A percentile compares a stretch with the other conserved stretches of the same genome.
Conservation (phyloP, 306 rosid species). For the Arachis hypogaea region DNA sequence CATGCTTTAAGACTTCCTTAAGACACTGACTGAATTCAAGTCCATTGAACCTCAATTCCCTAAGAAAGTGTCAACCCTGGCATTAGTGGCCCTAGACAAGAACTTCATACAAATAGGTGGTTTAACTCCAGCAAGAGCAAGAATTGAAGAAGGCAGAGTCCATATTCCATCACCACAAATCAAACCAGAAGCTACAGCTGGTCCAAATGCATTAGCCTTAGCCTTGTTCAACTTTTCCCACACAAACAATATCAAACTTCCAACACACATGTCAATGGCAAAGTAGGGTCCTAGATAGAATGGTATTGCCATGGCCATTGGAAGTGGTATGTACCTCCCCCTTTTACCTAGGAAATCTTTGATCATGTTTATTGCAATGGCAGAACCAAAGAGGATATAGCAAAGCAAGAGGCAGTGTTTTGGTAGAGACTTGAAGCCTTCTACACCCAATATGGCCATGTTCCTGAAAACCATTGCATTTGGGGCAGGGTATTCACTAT, state of each 20-base stretch:
- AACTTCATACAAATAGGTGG: constrained; percentile 65
- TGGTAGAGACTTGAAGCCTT: constrained; percentile 51
- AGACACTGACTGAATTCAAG: constrained; percentile 15
- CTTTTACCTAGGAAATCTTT: constrained; percentile 48
- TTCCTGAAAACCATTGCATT: constrained; percentile 48
- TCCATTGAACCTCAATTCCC: constrained; percentile 40
- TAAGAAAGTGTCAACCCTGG: constrained; percentile 40
- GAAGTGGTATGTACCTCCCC: constrained; percentile 56
- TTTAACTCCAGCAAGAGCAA: constrained; percentile 57
- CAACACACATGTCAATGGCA: constrained; percentile 64
- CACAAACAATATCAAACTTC: constrained; percentile 52
- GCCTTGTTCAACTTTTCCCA: constrained; percentile 52
- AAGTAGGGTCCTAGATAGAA: constrained; percentile 57
- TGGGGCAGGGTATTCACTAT: constrained; percentile 51
- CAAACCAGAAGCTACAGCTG: constrained; percentile 65
- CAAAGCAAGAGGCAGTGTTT: constrained; percentile 52
- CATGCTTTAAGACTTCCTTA: constrained; percentile 13
- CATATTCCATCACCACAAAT: constrained; percentile 65
- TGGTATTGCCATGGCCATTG: constrained; percentile 67
- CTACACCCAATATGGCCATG: constrained; percentile 55
- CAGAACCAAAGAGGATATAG: constrained; percentile 46
- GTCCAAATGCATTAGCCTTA: constrained; percentile 57
- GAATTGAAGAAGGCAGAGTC: constrained; percentile 59
- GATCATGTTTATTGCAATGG: constrained; percentile 42
- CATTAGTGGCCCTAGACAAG: constrained; percentile 52